Evolutionary conservation across 2,329 filamentous ascomycete species (phyloP).

Genomic region (Aspergillus tamarii): DNA sequence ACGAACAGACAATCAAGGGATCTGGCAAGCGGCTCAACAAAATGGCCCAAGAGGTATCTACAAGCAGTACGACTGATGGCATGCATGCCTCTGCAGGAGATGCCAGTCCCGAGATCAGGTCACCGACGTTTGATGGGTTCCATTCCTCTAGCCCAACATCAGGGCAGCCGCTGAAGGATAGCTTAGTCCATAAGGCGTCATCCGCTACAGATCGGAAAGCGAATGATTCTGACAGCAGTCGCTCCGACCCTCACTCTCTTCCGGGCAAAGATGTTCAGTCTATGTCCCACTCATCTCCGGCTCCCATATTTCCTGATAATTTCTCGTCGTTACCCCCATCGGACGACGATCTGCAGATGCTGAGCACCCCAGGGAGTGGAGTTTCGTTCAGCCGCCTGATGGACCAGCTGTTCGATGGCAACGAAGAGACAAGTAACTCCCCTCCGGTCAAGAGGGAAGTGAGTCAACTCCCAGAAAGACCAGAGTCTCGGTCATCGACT

Average conservation of each 20-base stretch:
- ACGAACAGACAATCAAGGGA: slow-evolving; percentile 5
- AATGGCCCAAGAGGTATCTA: not conserved
- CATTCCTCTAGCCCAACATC: slow-evolving; percentile 7
- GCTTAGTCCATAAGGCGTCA: not conserved
- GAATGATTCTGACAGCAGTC: slow-evolving; percentile 6
- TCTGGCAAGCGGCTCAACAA: not conserved
- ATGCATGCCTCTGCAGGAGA: not conserved
- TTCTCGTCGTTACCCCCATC: slow-evolving; percentile 1
- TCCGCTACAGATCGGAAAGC: slow-evolving; percentile 7
- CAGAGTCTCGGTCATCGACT: slow-evolving; percentile 8
- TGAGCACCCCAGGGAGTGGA: slow-evolving; percentile 18
- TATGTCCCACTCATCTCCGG: slow-evolving; percentile 10
- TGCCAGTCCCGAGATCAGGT: slow-evolving; percentile 19
- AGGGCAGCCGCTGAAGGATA: not conserved
- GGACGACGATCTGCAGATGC: slow-evolving; percentile 17
- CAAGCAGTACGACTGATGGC: not conserved
- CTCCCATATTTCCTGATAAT: slow-evolving; percentile 11
- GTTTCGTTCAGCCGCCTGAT: slow-evolving; percentile 17
- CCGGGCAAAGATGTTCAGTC: slow-evolving; percentile 6
- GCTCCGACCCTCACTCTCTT: not conserved
- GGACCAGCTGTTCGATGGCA: slow-evolving; percentile 7
- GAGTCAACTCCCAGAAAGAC: slow-evolving; percentile 1
- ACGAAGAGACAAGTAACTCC: not conserved
- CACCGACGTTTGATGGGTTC: slow-evolving; percentile 27
- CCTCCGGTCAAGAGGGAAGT: not conserved